Evolutionary conservation across 352 stramenopile genomes (phyloP), one percentile per base, ranked within the genome.

Genomic region (Hyaloperonospora brassicae): DNA sequence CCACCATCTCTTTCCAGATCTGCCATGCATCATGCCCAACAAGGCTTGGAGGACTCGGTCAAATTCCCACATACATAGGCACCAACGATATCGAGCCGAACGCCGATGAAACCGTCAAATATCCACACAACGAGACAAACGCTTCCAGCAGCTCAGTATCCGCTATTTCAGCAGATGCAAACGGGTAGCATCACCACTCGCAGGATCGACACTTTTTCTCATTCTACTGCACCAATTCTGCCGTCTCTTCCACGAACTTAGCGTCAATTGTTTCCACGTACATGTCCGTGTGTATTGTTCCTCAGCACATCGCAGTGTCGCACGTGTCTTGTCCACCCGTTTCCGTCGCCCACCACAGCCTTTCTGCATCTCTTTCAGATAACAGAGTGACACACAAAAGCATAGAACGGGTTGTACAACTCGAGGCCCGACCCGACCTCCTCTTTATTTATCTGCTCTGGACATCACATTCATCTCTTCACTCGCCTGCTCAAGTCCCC

Each of bases 141-240:
- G 22, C 63, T 60, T 46, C 22, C 24, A 68, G 61, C 64, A 62
- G 85, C 85, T 55, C 89, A 94, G 57, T 92, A 92, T 52, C 17
- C 17, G 17, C 17, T 17, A 17, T 17, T 17, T 17, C 17, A 75
- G 77, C 76, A 81, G 39, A 78, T 90, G 27, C 90, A 66, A n/a
- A 21, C 80, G 80, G 9, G 80, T 80, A 21, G 76, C 89, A 58
- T 91, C 79, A 80, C 82, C 92, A 55, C 93, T 85, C 82, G 87
- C 82, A 45, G 87, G 69, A 49, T 84, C 81, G 38, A 92, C 64
- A 7, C 68, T 81, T 57, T 84, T 72, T 31, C 70, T 68, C 14
- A 82, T 31, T 55, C 84, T 72, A 88, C 17, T 17, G 17, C 17
- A 17, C 17, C 17, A 17, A 17, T 17, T 17, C 17, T 17, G 17